A percentile compares a stretch with the other conserved stretches of the same genome.
phyloP scores from a whole-genome alignment of 805 yeast genomes.

The Metschnikowia similis region DNA sequence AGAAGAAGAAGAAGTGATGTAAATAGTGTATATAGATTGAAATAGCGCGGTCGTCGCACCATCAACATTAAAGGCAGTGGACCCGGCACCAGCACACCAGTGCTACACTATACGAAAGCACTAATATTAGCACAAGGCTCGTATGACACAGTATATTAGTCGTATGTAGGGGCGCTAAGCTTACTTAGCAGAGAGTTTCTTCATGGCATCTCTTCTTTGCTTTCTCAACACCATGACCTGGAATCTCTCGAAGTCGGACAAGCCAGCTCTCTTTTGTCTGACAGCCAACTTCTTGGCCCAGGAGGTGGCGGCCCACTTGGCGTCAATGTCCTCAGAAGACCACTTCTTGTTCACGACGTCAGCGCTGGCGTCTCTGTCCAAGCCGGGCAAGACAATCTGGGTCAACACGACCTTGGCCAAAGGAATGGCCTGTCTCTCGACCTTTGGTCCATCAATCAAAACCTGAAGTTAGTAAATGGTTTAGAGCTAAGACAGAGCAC shows the following conservation, averaged over 20 bases:
- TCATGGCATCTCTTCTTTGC: slow-evolving; percentile 93
- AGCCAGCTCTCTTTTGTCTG: slow-evolving; percentile 87
- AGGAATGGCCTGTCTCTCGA: slow-evolving; percentile 87
- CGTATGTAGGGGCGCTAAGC: slow-evolving; percentile 19
- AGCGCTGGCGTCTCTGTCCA: slow-evolving; percentile 95
- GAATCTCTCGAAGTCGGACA: slow-evolving; percentile 99
- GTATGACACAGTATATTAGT: slow-evolving; percentile 21
- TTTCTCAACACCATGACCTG: slow-evolving; percentile 96
- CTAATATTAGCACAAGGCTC: not conserved
- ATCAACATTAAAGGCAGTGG: no score
- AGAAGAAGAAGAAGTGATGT: slow-evolving; percentile 23
- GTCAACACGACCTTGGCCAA: slow-evolving; percentile 90
- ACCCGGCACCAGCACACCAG: no score
- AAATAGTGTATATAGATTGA: not conserved
- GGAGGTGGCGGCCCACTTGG: slow-evolving; percentile 88
- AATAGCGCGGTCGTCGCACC: no score
- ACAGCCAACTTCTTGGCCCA: slow-evolving; percentile 99
- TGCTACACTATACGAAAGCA: no score
- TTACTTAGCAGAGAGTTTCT: slow-evolving; percentile 94
- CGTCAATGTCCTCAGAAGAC: slow-evolving; percentile 82
- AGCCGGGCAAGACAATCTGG: slow-evolving; percentile 75
- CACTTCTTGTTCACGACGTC: slow-evolving; percentile 85
- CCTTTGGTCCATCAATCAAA: slow-evolving; percentile 94
- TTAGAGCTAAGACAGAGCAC: no score
- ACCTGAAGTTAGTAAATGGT: slow-evolving; percentile 42